Base-by-base conservation (phyloP, 164 flowering plant genomes). In the Akebia trifoliata region DNA sequence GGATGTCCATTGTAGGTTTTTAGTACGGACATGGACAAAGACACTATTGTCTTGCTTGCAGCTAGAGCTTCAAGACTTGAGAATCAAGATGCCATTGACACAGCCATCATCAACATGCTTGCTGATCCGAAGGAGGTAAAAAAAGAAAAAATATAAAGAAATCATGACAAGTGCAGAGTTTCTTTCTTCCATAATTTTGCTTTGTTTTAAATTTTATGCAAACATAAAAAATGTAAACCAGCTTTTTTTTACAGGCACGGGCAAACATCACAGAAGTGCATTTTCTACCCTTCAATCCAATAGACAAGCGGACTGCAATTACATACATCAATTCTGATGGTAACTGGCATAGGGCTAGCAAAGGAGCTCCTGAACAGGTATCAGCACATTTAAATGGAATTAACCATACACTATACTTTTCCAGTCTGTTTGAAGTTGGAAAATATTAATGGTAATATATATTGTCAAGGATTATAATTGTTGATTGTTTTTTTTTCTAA, bases 301-400 rank as follows among this genome's bases (percentile, higher is more conserved):
- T 83, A 40, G 92, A 85, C 60, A 90, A 90, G 64, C 79, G 97
- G 25, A 87, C 95, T 42, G 90, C 95, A 44, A 81, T 87, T 39
- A 85, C 95, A 44, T 90, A 90, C 64, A 80, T 87, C 42, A 90
- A 83, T 69, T 39, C 79, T 52, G 81, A 81, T 50, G 97, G 90
- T 22, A 79, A 76, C 20, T 87, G 93, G 93, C 67, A 79, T 59
- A 76, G 93, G n/a, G 87, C 90, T 37, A 90, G 84, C 77, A 90
- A 90, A 81, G 95, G 95, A 64, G 90, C 97, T 56, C 95, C 97
- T 51, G 97, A 87, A 62, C 90, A 90, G 93, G 95, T 87, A 69
- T 29, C 8, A 30, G 8, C 36, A 30, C 45, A 36, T 14, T 7
- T 31, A 21, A 34, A 18, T 22, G 9, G 21, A 12, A 7, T 12